phyloP scores from a whole-genome alignment of 108 stramenopile genomes.

The Stephanodiscus triporus region DNA sequence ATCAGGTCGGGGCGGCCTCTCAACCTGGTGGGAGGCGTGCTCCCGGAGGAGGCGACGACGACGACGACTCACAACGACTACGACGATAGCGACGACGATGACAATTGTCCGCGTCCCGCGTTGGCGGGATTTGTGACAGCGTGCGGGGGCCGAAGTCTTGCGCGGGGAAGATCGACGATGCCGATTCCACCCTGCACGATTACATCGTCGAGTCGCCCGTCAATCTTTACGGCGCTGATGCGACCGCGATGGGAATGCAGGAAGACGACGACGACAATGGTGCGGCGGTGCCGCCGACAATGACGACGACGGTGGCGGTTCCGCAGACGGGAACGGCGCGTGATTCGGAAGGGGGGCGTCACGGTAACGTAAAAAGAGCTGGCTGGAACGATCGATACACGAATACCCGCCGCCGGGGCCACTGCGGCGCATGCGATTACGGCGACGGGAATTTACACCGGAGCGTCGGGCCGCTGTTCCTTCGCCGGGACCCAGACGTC shows the following conservation, averaged over 20 bases:
- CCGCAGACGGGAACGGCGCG: too few species aligned
- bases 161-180: neutral
- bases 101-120: too few species aligned
- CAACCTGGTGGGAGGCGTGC: conserved; percentile 37
- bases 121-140: too few species aligned
- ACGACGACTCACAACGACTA: too few species aligned
- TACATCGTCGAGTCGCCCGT: conserved; percentile 16
- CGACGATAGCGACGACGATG: conserved; percentile 12
- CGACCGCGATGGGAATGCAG: conserved; percentile 18
- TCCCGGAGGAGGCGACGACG: too few species aligned
- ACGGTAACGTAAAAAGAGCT: conserved; percentile 31
- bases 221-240: conserved; percentile 12
- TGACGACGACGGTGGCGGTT: neutral
- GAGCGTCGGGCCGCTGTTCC: conserved; percentile 17
- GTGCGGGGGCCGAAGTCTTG: conserved; percentile 9
- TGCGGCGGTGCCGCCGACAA: too few species aligned
- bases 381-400: conserved; percentile 17
- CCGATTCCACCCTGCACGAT: conserved; percentile 6
- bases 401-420: conserved; percentile 9
- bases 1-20: conserved; percentile 16
- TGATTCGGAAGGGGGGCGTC: conserved; percentile 16
- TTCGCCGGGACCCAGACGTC: conserved; percentile 34
- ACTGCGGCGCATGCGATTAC: too few species aligned
- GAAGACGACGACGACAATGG: too few species aligned
- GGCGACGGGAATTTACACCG: conserved; percentile 11